These are phyloP conservation scores for Polygonum maritimum DNA, from an alignment of 148 eudicot genomes.

Conservation along the genomic window DNA sequence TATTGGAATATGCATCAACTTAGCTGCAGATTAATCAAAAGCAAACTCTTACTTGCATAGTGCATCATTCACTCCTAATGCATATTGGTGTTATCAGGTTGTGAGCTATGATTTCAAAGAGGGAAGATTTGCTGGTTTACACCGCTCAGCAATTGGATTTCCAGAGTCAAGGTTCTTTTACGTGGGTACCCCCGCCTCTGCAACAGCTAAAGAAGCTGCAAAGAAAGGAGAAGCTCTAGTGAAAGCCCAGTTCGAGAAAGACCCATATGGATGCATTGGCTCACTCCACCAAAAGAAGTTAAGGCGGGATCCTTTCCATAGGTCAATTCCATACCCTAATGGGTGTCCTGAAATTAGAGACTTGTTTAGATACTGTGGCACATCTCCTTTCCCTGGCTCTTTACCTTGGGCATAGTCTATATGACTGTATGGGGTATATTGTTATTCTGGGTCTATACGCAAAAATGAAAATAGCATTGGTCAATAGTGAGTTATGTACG, in stretches of 20 bases:
- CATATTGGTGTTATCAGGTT: constrained; percentile 32
- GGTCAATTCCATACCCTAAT: constrained; percentile 84
- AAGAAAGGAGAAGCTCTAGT: constrained; percentile 80
- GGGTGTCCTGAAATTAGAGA: constrained; percentile 92
- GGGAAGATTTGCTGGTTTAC: constrained; percentile 64
- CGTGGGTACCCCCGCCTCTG: constrained; percentile 70
- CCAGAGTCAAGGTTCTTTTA: constrained; percentile 65
- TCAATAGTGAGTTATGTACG: neutral
- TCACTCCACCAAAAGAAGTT: constrained; percentile 66
- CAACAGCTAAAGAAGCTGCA: constrained; percentile 61
- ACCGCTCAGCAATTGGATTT: constrained; percentile 72
- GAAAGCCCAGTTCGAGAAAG: constrained; percentile 71
- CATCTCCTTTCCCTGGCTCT: constrained; percentile 47
- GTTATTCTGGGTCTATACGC: neutral
- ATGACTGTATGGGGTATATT: too few species aligned
- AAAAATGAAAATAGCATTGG: neutral
- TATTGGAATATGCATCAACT: neutral
- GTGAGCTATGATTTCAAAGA: constrained; percentile 91
- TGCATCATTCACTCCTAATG: too few species aligned
- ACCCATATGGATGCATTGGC: constrained; percentile 84
- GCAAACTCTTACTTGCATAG: neutral
- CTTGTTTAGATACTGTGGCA: constrained; percentile 65
- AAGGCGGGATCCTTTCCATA: constrained; percentile 78
- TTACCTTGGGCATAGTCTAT: constrained; percentile 60
- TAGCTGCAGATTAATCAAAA: neutral